Percentiles rank a stretch among this genome's conserved stretches.
Conservation (phyloP, 306 rosid genomes). For the Citrullus amarus region DNA sequence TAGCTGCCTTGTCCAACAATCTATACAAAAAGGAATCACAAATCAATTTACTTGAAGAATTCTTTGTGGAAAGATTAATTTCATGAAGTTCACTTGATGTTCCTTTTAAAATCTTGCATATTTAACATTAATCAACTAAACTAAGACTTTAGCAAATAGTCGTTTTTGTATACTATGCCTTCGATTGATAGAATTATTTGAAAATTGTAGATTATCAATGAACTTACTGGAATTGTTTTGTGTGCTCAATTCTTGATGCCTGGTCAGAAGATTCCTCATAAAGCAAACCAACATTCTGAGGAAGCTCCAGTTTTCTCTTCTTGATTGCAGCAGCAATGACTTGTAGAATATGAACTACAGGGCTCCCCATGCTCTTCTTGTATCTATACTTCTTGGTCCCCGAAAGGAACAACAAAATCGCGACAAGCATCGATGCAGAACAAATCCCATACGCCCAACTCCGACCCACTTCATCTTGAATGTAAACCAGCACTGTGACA, state of each 20-base stretch:
- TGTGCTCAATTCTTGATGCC: slow-evolving; percentile 44
- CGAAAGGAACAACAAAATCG: slow-evolving; percentile 36
- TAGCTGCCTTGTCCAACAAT: slow-evolving; percentile 78
- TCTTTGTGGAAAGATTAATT: not conserved
- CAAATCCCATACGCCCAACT: slow-evolving; percentile 82
- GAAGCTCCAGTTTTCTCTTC: slow-evolving; percentile 53
- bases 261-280: slow-evolving; percentile 54
- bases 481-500: slow-evolving; percentile 71
- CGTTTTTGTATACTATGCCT: not conserved
- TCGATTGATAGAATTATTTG: not conserved
- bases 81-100: not conserved
- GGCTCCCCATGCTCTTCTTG: slow-evolving; percentile 73
- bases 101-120: not conserved
- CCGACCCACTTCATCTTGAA: slow-evolving; percentile 78
- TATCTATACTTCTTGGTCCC: slow-evolving; percentile 60
- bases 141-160: not conserved
- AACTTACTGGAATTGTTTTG: slow-evolving; percentile 52
- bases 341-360: slow-evolving; percentile 70
- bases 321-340: slow-evolving; percentile 45
- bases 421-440: slow-evolving; percentile 41
- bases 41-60: not conserved
- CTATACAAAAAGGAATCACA: slow-evolving; percentile 11
- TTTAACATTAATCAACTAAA: not conserved
- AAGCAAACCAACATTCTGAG: slow-evolving; percentile 28
- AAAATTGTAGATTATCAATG: not conserved